Percentiles rank a stretch among this genome's conserved stretches.
Evolutionary conservation across 2,329 filamentous ascomycete species (phyloP).

Genomic region (Pestalotiopsis sp.): DNA sequence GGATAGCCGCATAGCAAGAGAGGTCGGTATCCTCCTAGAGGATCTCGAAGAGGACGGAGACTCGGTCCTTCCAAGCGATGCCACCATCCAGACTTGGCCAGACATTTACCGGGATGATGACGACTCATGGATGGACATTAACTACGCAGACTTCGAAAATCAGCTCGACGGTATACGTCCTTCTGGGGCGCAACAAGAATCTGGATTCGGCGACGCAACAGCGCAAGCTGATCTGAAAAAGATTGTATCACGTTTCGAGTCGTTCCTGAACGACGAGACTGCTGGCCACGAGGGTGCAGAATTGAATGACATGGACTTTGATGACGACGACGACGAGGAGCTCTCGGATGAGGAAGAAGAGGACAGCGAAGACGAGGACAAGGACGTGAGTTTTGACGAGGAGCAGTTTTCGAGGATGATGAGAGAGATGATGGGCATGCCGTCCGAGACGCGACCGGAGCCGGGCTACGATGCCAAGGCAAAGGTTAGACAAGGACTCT

Average conservation of each 20-base stretch:
- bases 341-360: constrained; percentile 54
- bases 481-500: constrained; percentile 9
- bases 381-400: constrained; percentile 80
- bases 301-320: constrained; percentile 63
- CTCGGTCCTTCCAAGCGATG: constrained; percentile 65
- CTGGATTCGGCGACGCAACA: constrained; percentile 64
- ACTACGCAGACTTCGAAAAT: constrained; percentile 84
- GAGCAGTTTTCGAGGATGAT: constrained; percentile 85
- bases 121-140: constrained; percentile 90
- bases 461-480: constrained; percentile 5
- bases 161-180: constrained; percentile 64
- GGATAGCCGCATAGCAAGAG: constrained; percentile 70
- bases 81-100: constrained; percentile 74
- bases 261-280: constrained; percentile 84
- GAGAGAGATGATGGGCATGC: constrained; percentile 84
- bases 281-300: constrained; percentile 81
- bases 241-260: constrained; percentile 92
- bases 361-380: constrained; percentile 68
- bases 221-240: constrained; percentile 80
- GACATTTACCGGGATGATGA: constrained; percentile 68
- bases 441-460: constrained; percentile 27
- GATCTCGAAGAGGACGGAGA: constrained; percentile 76
- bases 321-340: constrained; percentile 54
- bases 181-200: constrained; percentile 18
- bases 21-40: constrained; percentile 75